Evolutionary conservation across 2,329 filamentous ascomycete species (phyloP).

Genomic region (Aureobasidium musti): DNA sequence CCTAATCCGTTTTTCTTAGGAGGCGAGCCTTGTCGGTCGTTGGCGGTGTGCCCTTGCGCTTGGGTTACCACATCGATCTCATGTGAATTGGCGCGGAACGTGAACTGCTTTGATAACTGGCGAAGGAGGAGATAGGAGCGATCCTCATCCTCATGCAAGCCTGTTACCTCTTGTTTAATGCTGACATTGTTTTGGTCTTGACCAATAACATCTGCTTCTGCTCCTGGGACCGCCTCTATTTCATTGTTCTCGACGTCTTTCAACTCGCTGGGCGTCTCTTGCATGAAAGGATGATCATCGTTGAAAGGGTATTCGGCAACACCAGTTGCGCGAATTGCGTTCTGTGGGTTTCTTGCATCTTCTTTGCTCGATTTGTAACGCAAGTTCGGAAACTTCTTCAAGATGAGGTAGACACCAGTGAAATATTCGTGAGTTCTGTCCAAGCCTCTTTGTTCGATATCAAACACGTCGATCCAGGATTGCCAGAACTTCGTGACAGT

Average conservation of each 20-base stretch:
- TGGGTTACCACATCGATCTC: no score
- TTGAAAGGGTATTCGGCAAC: neutral
- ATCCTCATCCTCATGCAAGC: neutral
- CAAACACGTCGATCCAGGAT: neutral
- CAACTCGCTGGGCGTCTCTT: neutral
- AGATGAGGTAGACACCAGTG: slow-evolving; percentile 13
- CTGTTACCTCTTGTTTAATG: neutral
- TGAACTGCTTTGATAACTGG: neutral
- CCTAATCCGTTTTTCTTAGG: no score
- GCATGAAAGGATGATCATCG: slow-evolving; percentile 3
- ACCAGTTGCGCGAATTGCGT: neutral
- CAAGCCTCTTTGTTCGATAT: neutral
- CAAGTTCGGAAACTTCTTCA: slow-evolving; percentile 2
- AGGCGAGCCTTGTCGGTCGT: no score
- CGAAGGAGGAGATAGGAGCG: neutral
- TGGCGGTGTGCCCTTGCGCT: no score
- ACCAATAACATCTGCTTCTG: neutral
- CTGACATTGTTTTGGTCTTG: neutral
- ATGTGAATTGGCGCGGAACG: no score
- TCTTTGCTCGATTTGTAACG: neutral
- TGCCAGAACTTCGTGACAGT: neutral
- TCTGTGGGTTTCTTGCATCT: neutral
- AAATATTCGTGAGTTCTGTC: neutral
- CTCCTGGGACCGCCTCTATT: no score
- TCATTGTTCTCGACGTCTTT: neutral